These are phyloP conservation scores for Leersia perrieri DNA, from an alignment of 176 grass and related monocot genomes.

Conservation along the genomic window DNA sequence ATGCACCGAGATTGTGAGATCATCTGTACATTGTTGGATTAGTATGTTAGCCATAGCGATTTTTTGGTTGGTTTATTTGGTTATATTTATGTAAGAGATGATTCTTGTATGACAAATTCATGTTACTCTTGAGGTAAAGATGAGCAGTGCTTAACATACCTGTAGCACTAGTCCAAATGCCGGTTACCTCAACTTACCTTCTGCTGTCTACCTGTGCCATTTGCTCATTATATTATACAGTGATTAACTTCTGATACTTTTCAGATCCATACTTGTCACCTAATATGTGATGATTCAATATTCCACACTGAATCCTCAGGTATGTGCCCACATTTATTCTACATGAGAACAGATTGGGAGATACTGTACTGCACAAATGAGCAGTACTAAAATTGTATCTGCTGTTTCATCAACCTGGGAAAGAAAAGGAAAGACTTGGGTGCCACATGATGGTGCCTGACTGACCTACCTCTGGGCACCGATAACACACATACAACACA, in stretches of 20 bases:
- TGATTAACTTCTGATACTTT: not conserved
- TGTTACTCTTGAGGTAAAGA: conserved; percentile 17
- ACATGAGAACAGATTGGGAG: not conserved
- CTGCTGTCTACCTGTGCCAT: not conserved
- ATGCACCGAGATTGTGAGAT: conserved; percentile 13
- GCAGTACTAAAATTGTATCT: not conserved
- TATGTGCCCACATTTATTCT: not conserved
- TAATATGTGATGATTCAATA: conserved; percentile 2
- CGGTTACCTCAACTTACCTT: not conserved
- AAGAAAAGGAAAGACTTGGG: not conserved
- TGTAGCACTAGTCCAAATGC: not conserved
- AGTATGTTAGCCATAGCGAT: conserved; percentile 45
- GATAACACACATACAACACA: not conserved
- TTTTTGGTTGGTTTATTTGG: conserved; percentile 42
- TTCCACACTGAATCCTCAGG: not conserved
- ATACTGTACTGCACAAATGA: not conserved
- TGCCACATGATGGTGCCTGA: conserved; percentile 1
- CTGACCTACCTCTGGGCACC: not conserved
- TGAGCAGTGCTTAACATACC: conserved; percentile 22
- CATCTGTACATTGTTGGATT: conserved; percentile 56
- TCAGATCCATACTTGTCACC: not conserved
- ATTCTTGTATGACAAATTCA: conserved; percentile 41
- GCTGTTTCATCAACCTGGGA: conserved; percentile 26
- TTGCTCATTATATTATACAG: not conserved
- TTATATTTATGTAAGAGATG: conserved; percentile 35